Base-by-base conservation (phyloP, 192 early-diverging fungal genomes). In the Umbelopsis isabellina region DNA sequence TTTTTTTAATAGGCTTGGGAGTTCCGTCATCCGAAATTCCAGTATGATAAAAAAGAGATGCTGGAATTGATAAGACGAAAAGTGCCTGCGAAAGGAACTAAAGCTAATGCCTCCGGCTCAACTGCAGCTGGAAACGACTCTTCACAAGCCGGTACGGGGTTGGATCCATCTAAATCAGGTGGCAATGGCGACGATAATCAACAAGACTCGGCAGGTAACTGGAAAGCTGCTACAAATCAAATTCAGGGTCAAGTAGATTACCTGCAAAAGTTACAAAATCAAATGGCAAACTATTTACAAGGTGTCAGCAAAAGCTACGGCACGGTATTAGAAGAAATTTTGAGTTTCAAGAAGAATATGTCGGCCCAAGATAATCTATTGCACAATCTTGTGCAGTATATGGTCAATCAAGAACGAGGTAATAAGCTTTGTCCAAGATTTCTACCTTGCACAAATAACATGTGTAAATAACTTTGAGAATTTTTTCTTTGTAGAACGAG, bases 1-100 rank as follows among this genome's bases (percentile, higher is more conserved):
- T 47, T 35, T n/a, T n/a, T n/a, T n/a, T n/a, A 8, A 18, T 75
- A 88, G 86, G 83, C 82, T 11, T 91, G 88, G 89, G 88, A 90
- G 69, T 91, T 90, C 72, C 80, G 79, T n/a, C 89, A 91, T 69
- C 86, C 89, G 52, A 77, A 91, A 67, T 90, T 90, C 64, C 86
- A 87, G 52, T 84, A 79, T 20, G 78, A 87, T 49, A 82, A 83
- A 71, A 74, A 75, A 65, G 84, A 87, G 67, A 69, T 84, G 65
- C 67, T 89, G 12, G 80, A 84, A 35, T 75, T 80, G 55, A 61
- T 61, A 61, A 61, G 55, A 35, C 27, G 55, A 61, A 61, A 61
- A 13, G 55, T 61, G 8, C 55, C 55, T 35, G 55, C 55, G 21
- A 61, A 61, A 61, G 55, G 55, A 15, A 30, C 55, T n/a, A 61